Percentiles rank a stretch among this genome's conserved stretches.
Evolutionary conservation across 1,284 basidiomycete genomes (phyloP).

Genomic region (Marasmius sp.): DNA sequence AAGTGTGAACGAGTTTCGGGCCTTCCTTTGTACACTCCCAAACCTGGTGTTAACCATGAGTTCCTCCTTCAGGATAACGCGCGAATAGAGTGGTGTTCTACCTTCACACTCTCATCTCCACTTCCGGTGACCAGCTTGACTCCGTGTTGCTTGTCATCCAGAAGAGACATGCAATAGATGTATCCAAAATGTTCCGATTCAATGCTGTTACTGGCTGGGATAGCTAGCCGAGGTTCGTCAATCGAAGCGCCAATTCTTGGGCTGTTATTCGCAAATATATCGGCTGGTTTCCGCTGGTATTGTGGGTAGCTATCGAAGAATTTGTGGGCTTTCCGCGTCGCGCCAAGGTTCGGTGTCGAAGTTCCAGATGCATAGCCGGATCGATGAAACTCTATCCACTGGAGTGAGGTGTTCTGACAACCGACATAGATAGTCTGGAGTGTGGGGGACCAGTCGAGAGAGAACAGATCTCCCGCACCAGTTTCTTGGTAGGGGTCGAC

Average conservation of each 20-base stretch:
- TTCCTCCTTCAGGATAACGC: background rate
- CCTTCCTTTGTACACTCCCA: conserved; percentile 63
- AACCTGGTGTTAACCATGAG: conserved; percentile 42
- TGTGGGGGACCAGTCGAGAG: conserved; percentile 75
- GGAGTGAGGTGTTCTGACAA: conserved; percentile 87
- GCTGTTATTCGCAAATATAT: conserved; percentile 57
- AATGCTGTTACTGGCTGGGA: conserved; percentile 70
- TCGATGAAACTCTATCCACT: conserved; percentile 72
- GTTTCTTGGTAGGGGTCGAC: conserved; percentile 85
- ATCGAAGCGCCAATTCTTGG: conserved; percentile 31
- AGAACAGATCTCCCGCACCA: conserved; percentile 88
- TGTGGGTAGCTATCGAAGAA: conserved; percentile 83
- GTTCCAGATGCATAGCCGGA: conserved; percentile 29
- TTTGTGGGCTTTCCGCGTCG: conserved; percentile 63
- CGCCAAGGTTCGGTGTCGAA: conserved; percentile 45
- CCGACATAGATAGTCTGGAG: conserved; percentile 83
- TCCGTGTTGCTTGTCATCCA: conserved; percentile 40
- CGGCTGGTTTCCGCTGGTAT: conserved; percentile 62
- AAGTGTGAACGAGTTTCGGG: conserved; percentile 56
- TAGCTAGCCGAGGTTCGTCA: conserved; percentile 39
- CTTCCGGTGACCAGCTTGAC: conserved; percentile 79
- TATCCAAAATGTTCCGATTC: conserved; percentile 94
- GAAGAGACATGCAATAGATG: conserved; percentile 81
- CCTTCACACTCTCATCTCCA: conserved; percentile 88
- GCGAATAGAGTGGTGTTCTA: conserved; percentile 26